phyloP scores from a whole-genome alignment of 257 asterid genomes.

The Lavandula angustifolia region DNA sequence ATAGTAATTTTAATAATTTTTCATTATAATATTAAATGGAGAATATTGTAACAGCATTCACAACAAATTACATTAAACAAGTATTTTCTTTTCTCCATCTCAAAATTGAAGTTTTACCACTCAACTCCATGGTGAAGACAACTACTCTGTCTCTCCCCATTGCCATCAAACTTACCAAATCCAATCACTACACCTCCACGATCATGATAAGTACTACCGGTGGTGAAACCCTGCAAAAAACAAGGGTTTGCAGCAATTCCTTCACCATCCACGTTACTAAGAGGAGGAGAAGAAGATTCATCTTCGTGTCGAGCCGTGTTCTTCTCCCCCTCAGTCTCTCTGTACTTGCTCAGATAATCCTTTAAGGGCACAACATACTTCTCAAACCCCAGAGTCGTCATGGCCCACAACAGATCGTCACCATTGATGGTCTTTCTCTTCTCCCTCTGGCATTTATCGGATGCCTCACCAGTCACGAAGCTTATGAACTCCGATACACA shows the following conservation, averaged over 20 bases:
- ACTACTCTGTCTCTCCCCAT: conserved; percentile 19
- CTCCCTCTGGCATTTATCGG: conserved; percentile 60
- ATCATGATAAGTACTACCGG: conserved; percentile 14
- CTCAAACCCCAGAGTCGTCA: conserved; percentile 65
- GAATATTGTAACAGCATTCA: too few species aligned
- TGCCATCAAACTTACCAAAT: conserved; percentile 29
- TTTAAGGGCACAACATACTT: conserved; percentile 48
- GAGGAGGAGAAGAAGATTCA: conserved; percentile 1
- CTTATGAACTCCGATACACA: conserved; percentile 68
- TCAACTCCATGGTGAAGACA: conserved; percentile 39
- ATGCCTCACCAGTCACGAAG: conserved; percentile 64
- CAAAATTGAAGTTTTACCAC: conserved; percentile 26
- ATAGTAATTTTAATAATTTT: too few species aligned
- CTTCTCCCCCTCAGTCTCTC: conserved; percentile 48
- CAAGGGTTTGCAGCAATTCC: conserved; percentile 13
- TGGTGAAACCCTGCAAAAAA: conserved; percentile 20
- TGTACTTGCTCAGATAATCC: conserved; percentile 43
- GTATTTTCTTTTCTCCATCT: not conserved
- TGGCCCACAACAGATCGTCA: conserved; percentile 61
- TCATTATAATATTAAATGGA: too few species aligned
- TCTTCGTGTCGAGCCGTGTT: conserved; percentile 35
- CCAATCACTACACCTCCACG: not conserved
- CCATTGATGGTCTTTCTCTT: conserved; percentile 66
- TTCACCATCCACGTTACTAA: conserved; percentile 4
- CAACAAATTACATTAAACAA: too few species aligned